phyloP scores from a whole-genome alignment of 805 yeast genomes.

The Metschnikowia bowlesiae region DNA sequence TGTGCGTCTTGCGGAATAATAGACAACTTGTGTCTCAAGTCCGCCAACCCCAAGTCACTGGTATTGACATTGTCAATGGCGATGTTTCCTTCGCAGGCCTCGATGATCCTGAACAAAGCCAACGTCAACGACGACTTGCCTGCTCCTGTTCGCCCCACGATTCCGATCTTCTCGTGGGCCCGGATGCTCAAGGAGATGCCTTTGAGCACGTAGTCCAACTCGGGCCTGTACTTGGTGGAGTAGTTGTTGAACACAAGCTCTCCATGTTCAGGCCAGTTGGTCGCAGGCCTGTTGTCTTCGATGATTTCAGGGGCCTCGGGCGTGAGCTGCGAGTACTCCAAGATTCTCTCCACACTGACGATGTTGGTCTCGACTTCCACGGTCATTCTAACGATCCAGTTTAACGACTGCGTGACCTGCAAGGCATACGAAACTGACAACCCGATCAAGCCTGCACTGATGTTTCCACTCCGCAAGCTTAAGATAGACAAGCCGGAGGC shows the following conservation, averaged over 20 bases:
- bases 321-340: constrained; percentile 74
- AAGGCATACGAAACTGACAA: constrained; percentile 88
- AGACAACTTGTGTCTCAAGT: constrained; percentile 39
- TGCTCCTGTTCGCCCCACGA: constrained; percentile 46
- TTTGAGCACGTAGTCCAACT: constrained; percentile 40
- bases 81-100: constrained; percentile 34
- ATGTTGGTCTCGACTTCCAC: constrained; percentile 97
- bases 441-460: constrained; percentile 92
- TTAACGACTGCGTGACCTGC: constrained; percentile 87
- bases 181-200: constrained; percentile 34
- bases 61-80: constrained; percentile 34
- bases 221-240: constrained; percentile 42
- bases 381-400: constrained; percentile 98
- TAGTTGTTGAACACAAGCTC: constrained; percentile 34
- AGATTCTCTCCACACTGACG: constrained; percentile 91
- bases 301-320: constrained; percentile 82
- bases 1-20: constrained; percentile 46
- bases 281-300: constrained; percentile 57
- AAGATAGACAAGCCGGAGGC: constrained; percentile 80
- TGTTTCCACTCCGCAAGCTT: constrained; percentile 59
- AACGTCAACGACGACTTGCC: constrained; percentile 43
- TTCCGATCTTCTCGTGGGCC: constrained; percentile 40
- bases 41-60: constrained; percentile 35
- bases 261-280: constrained; percentile 37
- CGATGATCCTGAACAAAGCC: constrained; percentile 42